phyloP scores from a whole-genome alignment of 106 monocot genomes.

The Hemerocallis citrina region DNA sequence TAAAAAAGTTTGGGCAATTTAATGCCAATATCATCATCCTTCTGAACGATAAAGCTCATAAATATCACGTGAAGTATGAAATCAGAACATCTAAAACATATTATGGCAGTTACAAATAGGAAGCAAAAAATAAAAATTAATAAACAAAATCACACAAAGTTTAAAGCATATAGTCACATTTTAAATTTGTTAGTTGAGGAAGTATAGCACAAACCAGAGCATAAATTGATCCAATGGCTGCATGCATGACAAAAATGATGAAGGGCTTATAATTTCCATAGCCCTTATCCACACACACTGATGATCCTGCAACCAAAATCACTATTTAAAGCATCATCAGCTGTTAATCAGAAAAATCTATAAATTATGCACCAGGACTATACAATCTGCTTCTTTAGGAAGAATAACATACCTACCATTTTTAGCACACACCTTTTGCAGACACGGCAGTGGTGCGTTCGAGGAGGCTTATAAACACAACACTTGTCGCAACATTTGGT shows the following conservation, averaged over 20 bases:
- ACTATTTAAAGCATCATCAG: neutral
- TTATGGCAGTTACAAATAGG: neutral
- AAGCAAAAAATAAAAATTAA: neutral
- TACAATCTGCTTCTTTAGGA: neutral
- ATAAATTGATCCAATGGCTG: slow-evolving; percentile 59
- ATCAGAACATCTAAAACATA: neutral
- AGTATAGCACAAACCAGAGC: slow-evolving; percentile 46
- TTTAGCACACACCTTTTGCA: slow-evolving; percentile 90
- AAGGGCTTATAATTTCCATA: slow-evolving; percentile 87
- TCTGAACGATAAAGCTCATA: slow-evolving; percentile 21
- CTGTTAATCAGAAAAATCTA: neutral
- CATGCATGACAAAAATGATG: slow-evolving; percentile 63
- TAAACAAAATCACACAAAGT: neutral
- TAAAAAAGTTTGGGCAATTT: slow-evolving; percentile 30
- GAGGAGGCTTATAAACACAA: slow-evolving; percentile 60
- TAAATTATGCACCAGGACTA: neutral
- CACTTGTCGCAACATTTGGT: slow-evolving; percentile 73
- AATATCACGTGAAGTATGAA: slow-evolving; percentile 52
- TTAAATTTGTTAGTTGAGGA: slow-evolving; percentile 4
- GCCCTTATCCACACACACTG: slow-evolving; percentile 91
- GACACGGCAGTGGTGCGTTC: slow-evolving; percentile 76
- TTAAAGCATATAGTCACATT: neutral
- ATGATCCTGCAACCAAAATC: slow-evolving; percentile 64
- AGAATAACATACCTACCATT: slow-evolving; percentile 57
- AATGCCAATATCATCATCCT: slow-evolving; percentile 33